phyloP scores from a whole-genome alignment of 129 eudicot species.

The Lactuca sativa region DNA sequence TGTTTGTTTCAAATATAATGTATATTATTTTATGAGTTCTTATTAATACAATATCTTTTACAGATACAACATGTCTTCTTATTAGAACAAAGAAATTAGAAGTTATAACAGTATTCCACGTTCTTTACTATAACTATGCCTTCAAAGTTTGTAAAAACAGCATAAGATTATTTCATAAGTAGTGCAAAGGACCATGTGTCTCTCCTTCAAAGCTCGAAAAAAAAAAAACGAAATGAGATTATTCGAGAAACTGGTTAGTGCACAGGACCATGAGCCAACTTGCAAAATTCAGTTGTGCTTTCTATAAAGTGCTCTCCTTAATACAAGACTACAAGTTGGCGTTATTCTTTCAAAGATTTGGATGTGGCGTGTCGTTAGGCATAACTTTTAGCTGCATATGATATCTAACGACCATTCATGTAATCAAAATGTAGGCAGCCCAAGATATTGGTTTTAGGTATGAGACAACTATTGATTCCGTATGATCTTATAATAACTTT shows the following conservation, averaged over 20 bases:
- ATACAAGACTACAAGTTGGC: not conserved
- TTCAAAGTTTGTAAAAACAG: not conserved
- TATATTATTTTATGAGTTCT: too few relatives aligned
- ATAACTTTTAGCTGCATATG: slow-evolving; percentile 18
- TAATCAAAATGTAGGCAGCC: slow-evolving; percentile 10
- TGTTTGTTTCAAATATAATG: not conserved
- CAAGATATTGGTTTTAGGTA: slow-evolving; percentile 2
- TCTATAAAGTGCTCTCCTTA: not conserved
- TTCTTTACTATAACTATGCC: too few relatives aligned
- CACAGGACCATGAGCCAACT: slow-evolving; percentile 18
- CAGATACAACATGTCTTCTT: too few relatives aligned
- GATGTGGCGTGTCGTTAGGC: not conserved
- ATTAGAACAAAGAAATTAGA: not conserved
- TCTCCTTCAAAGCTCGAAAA: too few relatives aligned
- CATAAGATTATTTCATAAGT: not conserved
- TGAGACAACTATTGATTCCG: slow-evolving; percentile 4
- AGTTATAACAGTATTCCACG: not conserved
- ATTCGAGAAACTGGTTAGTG: not conserved
- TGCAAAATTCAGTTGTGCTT: slow-evolving; percentile 1
- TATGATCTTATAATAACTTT: not conserved
- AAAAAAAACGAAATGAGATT: not conserved
- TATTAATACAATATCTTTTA: too few relatives aligned
- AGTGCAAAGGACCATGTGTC: not conserved
- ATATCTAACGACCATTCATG: not conserved
- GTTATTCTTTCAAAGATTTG: not conserved